Percentiles rank a stretch among this genome's conserved stretches.
phyloP scores from a whole-genome alignment of 768 basidiomycete genomes.

The Leccinum barrowsii region DNA sequence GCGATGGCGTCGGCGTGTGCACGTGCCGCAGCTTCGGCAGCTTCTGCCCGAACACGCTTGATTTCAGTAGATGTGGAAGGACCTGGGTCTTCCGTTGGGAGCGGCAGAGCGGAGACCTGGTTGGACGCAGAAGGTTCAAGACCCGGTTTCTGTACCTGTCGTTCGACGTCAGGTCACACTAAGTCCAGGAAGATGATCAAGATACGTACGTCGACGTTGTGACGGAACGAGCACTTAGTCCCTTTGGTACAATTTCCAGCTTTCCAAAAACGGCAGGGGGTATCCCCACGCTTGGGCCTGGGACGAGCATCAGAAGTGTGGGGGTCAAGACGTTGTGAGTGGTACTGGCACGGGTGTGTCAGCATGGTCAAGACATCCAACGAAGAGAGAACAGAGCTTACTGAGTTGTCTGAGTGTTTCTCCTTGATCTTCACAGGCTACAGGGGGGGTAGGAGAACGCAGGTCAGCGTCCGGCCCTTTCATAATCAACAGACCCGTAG shows the following conservation, averaged over 20 bases:
- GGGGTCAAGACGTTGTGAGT: not conserved
- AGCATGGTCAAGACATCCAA: not conserved
- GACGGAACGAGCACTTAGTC: slow-evolving; percentile 33
- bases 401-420: not conserved
- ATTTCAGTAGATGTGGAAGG: not conserved
- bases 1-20: slow-evolving; percentile 12
- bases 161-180: not conserved
- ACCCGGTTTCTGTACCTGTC: slow-evolving; percentile 10
- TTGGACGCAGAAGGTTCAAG: not conserved
- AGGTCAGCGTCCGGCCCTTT: not conserved
- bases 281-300: slow-evolving; percentile 21
- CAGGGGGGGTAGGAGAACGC: not conserved
- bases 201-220: slow-evolving; percentile 31
- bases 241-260: slow-evolving; percentile 37
- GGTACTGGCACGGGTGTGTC: not conserved
- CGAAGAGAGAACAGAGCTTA: not conserved
- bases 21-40: slow-evolving; percentile 16
- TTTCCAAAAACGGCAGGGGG: slow-evolving; percentile 33
- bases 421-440: not conserved
- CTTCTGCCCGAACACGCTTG: slow-evolving; percentile 2
- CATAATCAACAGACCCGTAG: not conserved
- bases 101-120: not conserved
- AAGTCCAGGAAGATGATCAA: not conserved
- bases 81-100: not conserved
- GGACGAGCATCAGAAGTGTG: slow-evolving; percentile 12